Conservation (phyloP, 2,329 filamentous ascomycete genomes). For the Epichloe amarillans region DNA sequence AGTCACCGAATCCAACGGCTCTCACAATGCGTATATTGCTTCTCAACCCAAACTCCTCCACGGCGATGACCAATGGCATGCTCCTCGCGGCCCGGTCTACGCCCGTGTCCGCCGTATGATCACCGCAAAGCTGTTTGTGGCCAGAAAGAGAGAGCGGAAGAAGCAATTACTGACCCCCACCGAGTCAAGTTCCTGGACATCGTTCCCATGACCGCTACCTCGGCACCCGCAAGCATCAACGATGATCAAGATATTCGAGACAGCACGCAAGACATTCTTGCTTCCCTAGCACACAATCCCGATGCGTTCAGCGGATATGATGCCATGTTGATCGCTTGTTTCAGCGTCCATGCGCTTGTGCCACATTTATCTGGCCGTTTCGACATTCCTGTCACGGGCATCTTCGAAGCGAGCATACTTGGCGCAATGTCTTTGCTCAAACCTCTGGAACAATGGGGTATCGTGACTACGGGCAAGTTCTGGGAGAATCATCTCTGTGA, state of each 20-base stretch:
- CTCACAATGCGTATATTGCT: conserved; percentile 41
- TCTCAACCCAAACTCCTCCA: conserved; percentile 68
- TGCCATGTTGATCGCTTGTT: conserved; percentile 79
- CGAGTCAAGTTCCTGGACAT: conserved; percentile 41
- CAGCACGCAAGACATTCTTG: conserved; percentile 50
- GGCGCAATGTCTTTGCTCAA: conserved; percentile 40
- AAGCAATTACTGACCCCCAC: background rate
- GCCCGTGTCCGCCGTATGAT: conserved; percentile 16
- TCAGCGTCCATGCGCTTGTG: conserved; percentile 72
- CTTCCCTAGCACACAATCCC: conserved; percentile 31
- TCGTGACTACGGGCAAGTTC: conserved; percentile 74
- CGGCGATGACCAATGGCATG: conserved; percentile 57
- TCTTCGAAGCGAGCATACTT: conserved; percentile 73
- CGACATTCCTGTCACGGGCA: conserved; percentile 38
- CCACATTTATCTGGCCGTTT: conserved; percentile 31
- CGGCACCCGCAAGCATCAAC: conserved; percentile 65
- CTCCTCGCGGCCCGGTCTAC: conserved; percentile 13
- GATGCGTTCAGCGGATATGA: conserved; percentile 38
- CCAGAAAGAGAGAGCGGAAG: background rate
- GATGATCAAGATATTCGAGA: conserved; percentile 51
- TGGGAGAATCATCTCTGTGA: conserved; percentile 63
- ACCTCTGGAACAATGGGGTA: conserved; percentile 52
- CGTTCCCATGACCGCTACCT: conserved; percentile 52
- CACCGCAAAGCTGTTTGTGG: too few species aligned
- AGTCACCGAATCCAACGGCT: too few species aligned